Base-by-base conservation (phyloP, 1,139 yeast genomes). In the Debaryomyces fabryi region DNA sequence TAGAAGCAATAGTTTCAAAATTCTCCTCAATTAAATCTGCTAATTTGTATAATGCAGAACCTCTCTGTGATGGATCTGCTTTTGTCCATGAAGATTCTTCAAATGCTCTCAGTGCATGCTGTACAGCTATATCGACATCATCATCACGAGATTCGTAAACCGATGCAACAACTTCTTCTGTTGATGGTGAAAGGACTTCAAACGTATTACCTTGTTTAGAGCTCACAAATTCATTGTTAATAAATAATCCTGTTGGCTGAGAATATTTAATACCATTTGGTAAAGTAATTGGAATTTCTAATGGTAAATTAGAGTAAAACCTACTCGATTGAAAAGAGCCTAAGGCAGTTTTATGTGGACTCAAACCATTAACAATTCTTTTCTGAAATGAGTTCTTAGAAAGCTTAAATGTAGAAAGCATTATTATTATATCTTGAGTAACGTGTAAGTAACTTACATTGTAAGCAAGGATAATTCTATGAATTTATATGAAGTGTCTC, bases 161-260 rank as follows among this genome's bases (percentile, higher is more conserved):
- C 40, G 78, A 73, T 46, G 79, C 72, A 52, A 84, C 78, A 45
- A 65, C 66, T 62, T 82, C 82, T 58, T 81, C 88, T 41, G 82
- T 83, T 25, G 83, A 58, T 39, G 88, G 88, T 60, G 76, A 75
- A 51, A 72, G 64, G 36, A 79, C 82, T 48, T 72, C 76, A 54
- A 83, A 78, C 25, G 82, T 76, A 60, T 80, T 77, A 51, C 78
- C 79, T 41, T 68, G 67, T 50, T 65, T 66, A 23, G 87, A 72
- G 30, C 72, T 64, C 37, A 80, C 83, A 51, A 80, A 81, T 60
- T 83, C 80, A 63, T 85, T 85, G 74, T 86, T 83, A 66, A 87
- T 85, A 74, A 86, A 87, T 59, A 87, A 71, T 47, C 93, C 92
- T n/a, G 83, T 62, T 50, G 42, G 92, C 62, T 85, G 52, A 20